Percentiles rank a stretch among this genome's conserved stretches.
phyloP scores from a whole-genome alignment of 1,284 basidiomycete genomes.

The Lentinula novae-zelandiae region DNA sequence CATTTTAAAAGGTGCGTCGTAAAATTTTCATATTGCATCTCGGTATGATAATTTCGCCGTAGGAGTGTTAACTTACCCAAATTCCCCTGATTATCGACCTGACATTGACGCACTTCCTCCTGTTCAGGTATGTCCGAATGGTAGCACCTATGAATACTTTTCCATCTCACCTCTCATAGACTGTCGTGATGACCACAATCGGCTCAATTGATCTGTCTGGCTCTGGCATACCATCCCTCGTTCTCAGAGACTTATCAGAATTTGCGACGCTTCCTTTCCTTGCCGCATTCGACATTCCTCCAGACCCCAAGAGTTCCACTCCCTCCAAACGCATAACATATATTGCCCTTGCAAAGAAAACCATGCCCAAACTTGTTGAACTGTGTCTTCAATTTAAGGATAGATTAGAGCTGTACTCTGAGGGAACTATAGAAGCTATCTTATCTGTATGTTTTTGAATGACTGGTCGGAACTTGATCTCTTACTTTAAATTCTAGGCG shows the following conservation, averaged over 20 bases:
- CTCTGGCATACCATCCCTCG: slow-evolving; percentile 61
- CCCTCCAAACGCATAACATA: slow-evolving; percentile 74
- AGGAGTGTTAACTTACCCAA: slow-evolving; percentile 79
- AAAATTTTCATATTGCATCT: neutral
- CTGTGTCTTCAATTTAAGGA: slow-evolving; percentile 65
- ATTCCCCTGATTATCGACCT: slow-evolving; percentile 82
- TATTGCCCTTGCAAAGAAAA: slow-evolving; percentile 81
- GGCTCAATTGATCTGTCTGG: slow-evolving; percentile 62
- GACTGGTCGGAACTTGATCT: neutral
- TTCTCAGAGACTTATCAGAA: slow-evolving; percentile 83
- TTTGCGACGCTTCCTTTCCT: slow-evolving; percentile 84
- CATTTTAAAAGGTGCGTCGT: slow-evolving; percentile 67
- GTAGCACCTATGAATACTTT: neutral
- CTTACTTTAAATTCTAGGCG: slow-evolving; percentile 45
- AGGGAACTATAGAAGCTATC: slow-evolving; percentile 81
- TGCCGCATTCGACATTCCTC: slow-evolving; percentile 61
- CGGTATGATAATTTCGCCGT: slow-evolving; percentile 6
- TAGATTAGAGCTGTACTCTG: slow-evolving; percentile 62
- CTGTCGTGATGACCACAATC: slow-evolving; percentile 68
- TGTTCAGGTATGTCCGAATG: slow-evolving; percentile 56
- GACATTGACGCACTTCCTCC: slow-evolving; percentile 85
- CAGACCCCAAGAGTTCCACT: slow-evolving; percentile 28
- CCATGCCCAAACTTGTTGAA: slow-evolving; percentile 80
- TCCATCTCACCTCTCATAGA: slow-evolving; percentile 32
- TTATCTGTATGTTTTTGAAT: slow-evolving; percentile 59